Evolutionary conservation across 1,139 yeast species (phyloP), one percentile per base, ranked within the genome.

Genomic region (Cylindricascospora bacillispora): DNA sequence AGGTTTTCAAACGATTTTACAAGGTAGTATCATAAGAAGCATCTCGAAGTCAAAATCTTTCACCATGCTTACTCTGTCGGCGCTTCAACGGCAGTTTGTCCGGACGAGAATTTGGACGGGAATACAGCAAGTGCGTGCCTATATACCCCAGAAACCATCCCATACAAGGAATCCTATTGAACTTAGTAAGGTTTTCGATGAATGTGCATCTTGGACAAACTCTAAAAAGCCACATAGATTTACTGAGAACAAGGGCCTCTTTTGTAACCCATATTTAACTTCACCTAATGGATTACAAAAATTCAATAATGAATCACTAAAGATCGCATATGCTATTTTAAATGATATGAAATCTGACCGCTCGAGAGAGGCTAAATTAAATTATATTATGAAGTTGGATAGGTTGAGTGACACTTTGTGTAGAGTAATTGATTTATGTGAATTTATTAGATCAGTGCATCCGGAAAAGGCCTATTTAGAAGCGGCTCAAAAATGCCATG

Each of bases 351-450:
- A 72, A 9, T 40, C 45, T 4, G 76, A 73, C 28, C 51, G 55
- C 14, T 49, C 64, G 1, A 56, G 54, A 2, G 59, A 60, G 13
- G 82, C 77, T 1, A 55, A 69, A 28, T 45, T 60, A 21, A 54
- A 61, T 10, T 81, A 72, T 36, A 71, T 89, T 32, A 52, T 72
- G 30, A 73, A 74, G 32, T 58, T 89, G 37, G 99, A 89, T 52
- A 73, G 85, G 41, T 59, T 92, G 25, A 80, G 94, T 45, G 98
- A 89, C 52, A 69, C 80, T 13, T 57, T 89, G 25, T 89, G 99
- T 52, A 70, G 94, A 36, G 97, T 83, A 6, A 86, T 89, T 26
- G 99, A 89, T 53, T 70, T 86, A 33, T 92, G 95, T 16, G 98
- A 89, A 43, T 89, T 89, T 55, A 73, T 92, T 16, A 63, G 98